Conservation (phyloP, 192 early-diverging fungal species). For the Lunasporangiospora selenospora region DNA sequence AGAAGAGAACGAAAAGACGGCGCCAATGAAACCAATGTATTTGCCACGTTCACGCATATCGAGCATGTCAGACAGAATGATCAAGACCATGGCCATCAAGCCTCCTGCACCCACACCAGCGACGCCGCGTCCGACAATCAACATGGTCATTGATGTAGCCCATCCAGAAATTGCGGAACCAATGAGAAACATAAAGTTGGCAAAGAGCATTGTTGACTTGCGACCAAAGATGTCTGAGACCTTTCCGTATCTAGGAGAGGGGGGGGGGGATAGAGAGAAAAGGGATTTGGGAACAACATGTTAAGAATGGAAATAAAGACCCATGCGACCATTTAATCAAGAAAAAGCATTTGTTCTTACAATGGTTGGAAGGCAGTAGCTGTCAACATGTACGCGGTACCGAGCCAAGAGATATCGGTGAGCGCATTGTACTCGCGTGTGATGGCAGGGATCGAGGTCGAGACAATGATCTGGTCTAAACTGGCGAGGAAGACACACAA, state of each 20-base stretch:
- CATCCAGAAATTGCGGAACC: constrained; percentile 60
- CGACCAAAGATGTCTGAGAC: constrained; percentile 87
- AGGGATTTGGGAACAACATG: too few species aligned
- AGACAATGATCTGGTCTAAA: constrained; percentile 63
- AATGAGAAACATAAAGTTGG: constrained; percentile 59
- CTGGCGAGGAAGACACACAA: constrained; percentile 50
- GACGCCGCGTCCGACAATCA: constrained; percentile 69
- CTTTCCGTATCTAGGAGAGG: constrained; percentile 47
- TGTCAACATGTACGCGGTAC: constrained; percentile 75
- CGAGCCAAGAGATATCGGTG: constrained; percentile 81
- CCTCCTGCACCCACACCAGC: constrained; percentile 74
- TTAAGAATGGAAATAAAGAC: background rate
- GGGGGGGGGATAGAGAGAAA: too few species aligned
- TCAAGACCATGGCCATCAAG: constrained; percentile 66
- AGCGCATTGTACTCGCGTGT: constrained; percentile 54
- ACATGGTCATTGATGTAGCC: constrained; percentile 66
- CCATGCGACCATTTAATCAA: background rate
- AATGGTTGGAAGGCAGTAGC: constrained; percentile 80
- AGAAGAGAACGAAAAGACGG: constrained; percentile 65
- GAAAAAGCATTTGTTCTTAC: constrained; percentile 58
- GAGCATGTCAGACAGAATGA: constrained; percentile 77
- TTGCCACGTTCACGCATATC: constrained; percentile 69
- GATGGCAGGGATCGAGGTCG: constrained; percentile 60
- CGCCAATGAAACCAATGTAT: constrained; percentile 67
- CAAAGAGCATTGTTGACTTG: constrained; percentile 60